Percentiles rank a stretch among this genome's conserved stretches.
Conservation (phyloP, 441 rosid species). For the Euphorbia celastroides region DNA sequence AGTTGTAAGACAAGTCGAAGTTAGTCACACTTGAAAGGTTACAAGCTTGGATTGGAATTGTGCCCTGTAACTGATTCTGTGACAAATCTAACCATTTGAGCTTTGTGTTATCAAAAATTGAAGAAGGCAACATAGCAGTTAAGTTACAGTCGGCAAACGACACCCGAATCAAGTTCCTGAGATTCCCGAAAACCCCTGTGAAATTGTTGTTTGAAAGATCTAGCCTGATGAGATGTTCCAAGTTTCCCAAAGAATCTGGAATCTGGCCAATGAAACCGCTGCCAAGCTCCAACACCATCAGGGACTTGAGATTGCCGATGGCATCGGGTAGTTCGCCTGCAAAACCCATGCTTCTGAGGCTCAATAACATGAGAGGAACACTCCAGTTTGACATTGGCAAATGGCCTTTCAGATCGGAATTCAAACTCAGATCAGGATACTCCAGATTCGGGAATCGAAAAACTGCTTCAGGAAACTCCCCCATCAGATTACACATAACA, state of each 20-base stretch:
- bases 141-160: constrained; percentile 1
- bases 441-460: background rate
- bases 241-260: background rate
- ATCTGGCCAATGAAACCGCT: constrained; percentile 4
- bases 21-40: background rate
- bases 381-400: constrained; percentile 3
- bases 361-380: background rate
- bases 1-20: constrained; percentile 5
- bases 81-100: background rate
- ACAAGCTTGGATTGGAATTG: background rate
- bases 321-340: constrained; percentile 14
- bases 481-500: background rate
- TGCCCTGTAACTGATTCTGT: background rate
- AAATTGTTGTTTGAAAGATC: constrained; percentile 8
- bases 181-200: constrained; percentile 6
- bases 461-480: background rate
- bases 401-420: background rate
- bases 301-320: constrained; percentile 11
- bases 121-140: constrained; percentile 7
- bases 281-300: background rate
- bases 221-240: background rate
- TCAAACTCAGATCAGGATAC: background rate
- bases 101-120: constrained; percentile 6
- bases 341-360: background rate
- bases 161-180: background rate